These are phyloP conservation scores for Cadophora sp. DNA, from an alignment of 2,329 filamentous ascomycete genomes.

Conservation along the genomic window DNA sequence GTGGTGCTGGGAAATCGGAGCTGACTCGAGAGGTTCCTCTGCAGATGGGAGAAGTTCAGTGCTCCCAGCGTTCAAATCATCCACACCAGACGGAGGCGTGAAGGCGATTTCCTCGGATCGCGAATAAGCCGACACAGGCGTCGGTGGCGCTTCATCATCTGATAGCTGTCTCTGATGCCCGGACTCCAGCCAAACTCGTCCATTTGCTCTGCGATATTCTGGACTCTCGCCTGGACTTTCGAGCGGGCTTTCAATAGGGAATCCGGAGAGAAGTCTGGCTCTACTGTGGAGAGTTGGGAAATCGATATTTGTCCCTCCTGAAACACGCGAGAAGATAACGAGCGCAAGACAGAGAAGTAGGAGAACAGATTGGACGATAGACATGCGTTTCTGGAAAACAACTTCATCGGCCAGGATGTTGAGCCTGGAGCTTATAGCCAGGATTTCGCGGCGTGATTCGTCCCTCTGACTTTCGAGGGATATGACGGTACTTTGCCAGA, in stretches of 20 bases:
- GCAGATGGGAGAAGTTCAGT: background rate
- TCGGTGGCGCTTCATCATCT: constrained; percentile 35
- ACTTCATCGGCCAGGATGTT: constrained; percentile 94
- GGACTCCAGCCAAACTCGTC: constrained; percentile 30
- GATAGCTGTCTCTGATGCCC: constrained; percentile 29
- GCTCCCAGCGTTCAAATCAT: constrained; percentile 11
- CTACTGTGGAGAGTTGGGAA: constrained; percentile 37
- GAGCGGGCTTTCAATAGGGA: constrained; percentile 34
- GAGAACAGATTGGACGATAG: constrained; percentile 87
- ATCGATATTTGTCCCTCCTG: constrained; percentile 45
- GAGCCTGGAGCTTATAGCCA: constrained; percentile 80
- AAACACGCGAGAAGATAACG: constrained; percentile 76
- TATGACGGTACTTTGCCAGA: constrained; percentile 95
- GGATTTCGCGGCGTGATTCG: constrained; percentile 81
- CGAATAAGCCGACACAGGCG: constrained; percentile 37
- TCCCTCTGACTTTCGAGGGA: constrained; percentile 89
- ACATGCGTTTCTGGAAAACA: constrained; percentile 86
- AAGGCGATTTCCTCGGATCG: constrained; percentile 28
- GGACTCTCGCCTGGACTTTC: constrained; percentile 41
- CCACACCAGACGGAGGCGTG: constrained; percentile 26
- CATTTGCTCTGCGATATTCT: constrained; percentile 26
- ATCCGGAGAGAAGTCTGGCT: constrained; percentile 28
- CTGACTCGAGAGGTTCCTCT: background rate
- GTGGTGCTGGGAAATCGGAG: background rate
- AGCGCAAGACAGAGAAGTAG: constrained; percentile 86